Base-by-base conservation (phyloP, 2,329 filamentous ascomycete genomes). In the Nothomitra cinnamomea region DNA sequence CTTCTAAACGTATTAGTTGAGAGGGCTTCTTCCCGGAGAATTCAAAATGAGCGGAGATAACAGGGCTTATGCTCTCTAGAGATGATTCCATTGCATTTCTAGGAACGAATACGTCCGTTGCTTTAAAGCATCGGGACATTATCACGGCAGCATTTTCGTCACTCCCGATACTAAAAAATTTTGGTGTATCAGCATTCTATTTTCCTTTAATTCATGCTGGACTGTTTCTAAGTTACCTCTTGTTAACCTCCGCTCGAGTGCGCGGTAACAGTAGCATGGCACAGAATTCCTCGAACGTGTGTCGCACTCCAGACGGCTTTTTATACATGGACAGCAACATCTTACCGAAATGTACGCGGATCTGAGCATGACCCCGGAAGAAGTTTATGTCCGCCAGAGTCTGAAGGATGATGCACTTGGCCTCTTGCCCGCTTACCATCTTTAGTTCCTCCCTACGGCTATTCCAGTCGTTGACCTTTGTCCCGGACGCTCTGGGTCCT, bases 321-420 rank as follows among this genome's bases (percentile, higher is more conserved):
- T 54, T 59, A 51, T 59, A 66, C 17, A 55, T 56, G 1, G 43
- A 56, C 8, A 66, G 52, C 15, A 64, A 43, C 32, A 67, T 65
- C 1, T 56, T 65, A 3, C 67, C 67, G n/a, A 69, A 61, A 4
- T 61, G 59, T 5, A 67, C 56, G 13, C 65, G 63, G 45, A 69
- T 55, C 2, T 60, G 58, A 25, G 69, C 53, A 21, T 61, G 54
- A 32, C 65, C 66, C 45, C 60, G 62, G 50, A 63, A 65, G 53
- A 61, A 66, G 42, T 63, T 62, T 1, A 69, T 53, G 28, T 62
- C 61, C 13, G 51, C 47, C 12, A 68, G 56, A 6, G 56, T 57
- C 15, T 59, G 58, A 2, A 61, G 43, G 25, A 65, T 55, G 1
- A 56, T 55, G 19, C 53, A 53, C 7, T 58, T 50, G n/a, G 53